Percentiles rank a stretch among this genome's conserved stretches.
These are phyloP conservation scores for Phytophthora cajani DNA, from an alignment of 352 stramenopile genomes.

Conservation along the genomic window DNA sequence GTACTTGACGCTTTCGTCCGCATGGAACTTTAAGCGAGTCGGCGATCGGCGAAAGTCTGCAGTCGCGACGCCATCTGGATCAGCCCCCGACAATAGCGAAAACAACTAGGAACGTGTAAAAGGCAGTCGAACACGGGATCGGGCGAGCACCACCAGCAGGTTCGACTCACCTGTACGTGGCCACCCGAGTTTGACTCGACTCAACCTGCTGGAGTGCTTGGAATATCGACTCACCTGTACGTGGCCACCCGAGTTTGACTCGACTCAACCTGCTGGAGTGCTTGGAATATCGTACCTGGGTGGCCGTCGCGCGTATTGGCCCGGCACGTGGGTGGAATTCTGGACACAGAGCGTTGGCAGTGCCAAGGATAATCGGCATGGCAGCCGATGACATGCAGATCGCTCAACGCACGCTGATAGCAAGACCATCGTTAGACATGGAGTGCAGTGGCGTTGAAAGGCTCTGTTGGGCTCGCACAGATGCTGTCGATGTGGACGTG, in stretches of 20 bases:
- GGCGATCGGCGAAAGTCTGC: slow-evolving; percentile 17
- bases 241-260: slow-evolving; percentile 10
- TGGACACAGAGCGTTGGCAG: no score
- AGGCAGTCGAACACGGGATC: slow-evolving; percentile 22
- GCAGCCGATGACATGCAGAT: no score
- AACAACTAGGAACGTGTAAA: slow-evolving; percentile 14
- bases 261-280: slow-evolving; percentile 14
- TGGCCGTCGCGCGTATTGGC: no score
- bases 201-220: slow-evolving; percentile 11
- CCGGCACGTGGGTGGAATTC: no score
- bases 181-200: slow-evolving; percentile 8
- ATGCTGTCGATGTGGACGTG: no score
- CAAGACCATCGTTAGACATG: no score
- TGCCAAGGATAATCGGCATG: no score
- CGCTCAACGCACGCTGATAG: no score
- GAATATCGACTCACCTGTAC: slow-evolving; percentile 8
- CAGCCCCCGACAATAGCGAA: background rate
- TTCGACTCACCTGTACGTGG: slow-evolving; percentile 17
- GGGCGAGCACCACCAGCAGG: slow-evolving; percentile 26
- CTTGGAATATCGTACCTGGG: background rate
- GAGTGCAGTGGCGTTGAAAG: no score
- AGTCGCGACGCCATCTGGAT: slow-evolving; percentile 3
- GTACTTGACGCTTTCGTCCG: slow-evolving; percentile 4
- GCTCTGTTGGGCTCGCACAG: no score
- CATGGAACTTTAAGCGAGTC: slow-evolving; percentile 3